These are phyloP conservation scores for Suillus luteus DNA, from an alignment of 768 basidiomycete genomes.

Conservation along the genomic window DNA sequence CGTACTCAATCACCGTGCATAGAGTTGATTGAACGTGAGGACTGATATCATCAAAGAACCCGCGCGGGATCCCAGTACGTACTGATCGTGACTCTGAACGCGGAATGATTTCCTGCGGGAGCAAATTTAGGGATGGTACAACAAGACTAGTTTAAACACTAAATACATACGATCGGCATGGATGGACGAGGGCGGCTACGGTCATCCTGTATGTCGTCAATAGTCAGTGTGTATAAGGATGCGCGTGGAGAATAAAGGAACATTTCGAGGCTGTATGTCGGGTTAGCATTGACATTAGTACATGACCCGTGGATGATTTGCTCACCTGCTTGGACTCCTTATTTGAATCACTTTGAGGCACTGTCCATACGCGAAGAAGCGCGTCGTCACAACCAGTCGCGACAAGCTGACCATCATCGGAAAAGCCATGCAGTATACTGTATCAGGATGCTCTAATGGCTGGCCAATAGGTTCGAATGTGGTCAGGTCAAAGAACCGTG, in stretches of 20 bases:
- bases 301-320: background rate
- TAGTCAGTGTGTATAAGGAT: background rate
- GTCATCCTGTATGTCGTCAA: background rate
- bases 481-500: background rate
- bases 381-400: background rate
- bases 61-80: background rate
- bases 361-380: background rate
- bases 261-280: background rate
- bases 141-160: background rate
- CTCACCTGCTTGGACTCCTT: background rate
- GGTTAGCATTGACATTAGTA: background rate
- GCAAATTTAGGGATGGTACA: background rate
- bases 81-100: background rate
- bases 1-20: background rate
- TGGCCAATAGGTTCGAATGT: background rate
- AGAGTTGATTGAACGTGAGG: background rate
- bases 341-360: background rate
- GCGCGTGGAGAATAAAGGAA: background rate
- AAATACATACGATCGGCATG: background rate
- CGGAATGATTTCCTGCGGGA: background rate
- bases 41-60: slow-evolving; percentile 5
- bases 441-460: background rate
- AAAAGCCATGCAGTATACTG: background rate
- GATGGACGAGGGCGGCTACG: background rate
- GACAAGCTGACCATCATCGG: background rate